A percentile compares a stretch with the other conserved stretches of the same genome.
Evolutionary conservation across 1,139 yeast genomes (phyloP).

Genomic region (Yamadazyma triangularis): DNA sequence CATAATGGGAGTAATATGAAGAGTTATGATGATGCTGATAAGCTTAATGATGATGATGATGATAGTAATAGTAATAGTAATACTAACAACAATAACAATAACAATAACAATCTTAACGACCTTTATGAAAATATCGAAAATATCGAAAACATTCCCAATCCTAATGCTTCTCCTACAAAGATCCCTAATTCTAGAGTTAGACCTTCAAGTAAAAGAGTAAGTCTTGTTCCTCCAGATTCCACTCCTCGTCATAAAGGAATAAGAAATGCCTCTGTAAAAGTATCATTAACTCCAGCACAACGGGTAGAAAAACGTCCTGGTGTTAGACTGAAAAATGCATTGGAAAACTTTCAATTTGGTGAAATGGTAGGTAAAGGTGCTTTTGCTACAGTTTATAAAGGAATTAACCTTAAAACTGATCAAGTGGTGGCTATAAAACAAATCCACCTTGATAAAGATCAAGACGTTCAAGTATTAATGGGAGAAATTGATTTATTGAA

Average conservation of each 20-base stretch:
- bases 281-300: constrained; percentile 54
- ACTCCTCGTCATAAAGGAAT: constrained; percentile 17
- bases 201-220: constrained; percentile 3
- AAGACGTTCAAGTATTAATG: constrained; percentile 50
- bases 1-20: constrained; percentile 7
- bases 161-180: constrained; percentile 4
- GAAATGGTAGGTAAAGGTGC: constrained; percentile 91
- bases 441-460: constrained; percentile 51
- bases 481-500: constrained; percentile 86
- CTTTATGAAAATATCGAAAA: no score
- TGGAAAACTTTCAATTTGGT: constrained; percentile 54
- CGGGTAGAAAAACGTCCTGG: constrained; percentile 40
- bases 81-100: no score
- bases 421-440: constrained; percentile 85
- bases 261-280: constrained; percentile 33
- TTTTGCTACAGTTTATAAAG: constrained; percentile 89
- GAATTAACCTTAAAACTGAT: constrained; percentile 59
- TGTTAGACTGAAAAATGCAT: constrained; percentile 35
- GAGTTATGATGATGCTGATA: no score
- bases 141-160: no score
- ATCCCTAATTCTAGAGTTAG: constrained; percentile 5
- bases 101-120: no score
- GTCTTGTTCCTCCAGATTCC: constrained; percentile 1
- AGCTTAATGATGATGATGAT: no score
- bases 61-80: no score